Evolutionary conservation across 495 filamentous ascomycete species (phyloP).

Genomic region (Talaromyces trachyspermus): DNA sequence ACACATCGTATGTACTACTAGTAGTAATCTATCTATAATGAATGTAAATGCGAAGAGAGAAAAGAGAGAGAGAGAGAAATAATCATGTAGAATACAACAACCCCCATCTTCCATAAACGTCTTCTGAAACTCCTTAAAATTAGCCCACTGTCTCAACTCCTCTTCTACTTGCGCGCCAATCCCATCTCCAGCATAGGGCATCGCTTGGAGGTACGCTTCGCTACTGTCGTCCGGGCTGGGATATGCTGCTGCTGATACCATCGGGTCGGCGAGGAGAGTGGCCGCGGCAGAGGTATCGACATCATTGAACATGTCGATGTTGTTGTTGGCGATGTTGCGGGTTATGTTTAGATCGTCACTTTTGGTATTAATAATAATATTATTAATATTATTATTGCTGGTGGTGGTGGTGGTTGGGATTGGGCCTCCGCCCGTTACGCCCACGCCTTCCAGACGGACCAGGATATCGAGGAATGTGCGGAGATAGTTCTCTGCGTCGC

Average conservation of each 20-base stretch:
- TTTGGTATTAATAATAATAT: background rate
- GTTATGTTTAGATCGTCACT: background rate
- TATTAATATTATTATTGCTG: background rate
- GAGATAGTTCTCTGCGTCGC: slow-evolving; percentile 57
- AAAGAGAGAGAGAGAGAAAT: background rate
- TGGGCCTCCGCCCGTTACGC: slow-evolving; percentile 4
- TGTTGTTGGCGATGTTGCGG: background rate
- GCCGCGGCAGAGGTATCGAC: background rate
- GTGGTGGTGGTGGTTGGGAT: background rate
- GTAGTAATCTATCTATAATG: background rate
- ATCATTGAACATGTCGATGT: background rate
- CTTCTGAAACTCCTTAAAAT: slow-evolving; percentile 63
- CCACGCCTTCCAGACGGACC: slow-evolving; percentile 53
- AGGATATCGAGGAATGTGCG: slow-evolving; percentile 62
- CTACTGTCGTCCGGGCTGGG: slow-evolving; percentile 4
- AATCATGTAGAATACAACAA: slow-evolving; percentile 31
- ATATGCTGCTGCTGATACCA: background rate
- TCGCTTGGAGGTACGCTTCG: slow-evolving; percentile 16
- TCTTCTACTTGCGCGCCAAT: slow-evolving; percentile 58
- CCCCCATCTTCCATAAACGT: slow-evolving; percentile 59
- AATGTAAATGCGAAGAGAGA: background rate
- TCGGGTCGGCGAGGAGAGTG: background rate
- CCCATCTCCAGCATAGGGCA: slow-evolving; percentile 34
- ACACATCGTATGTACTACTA: no score
- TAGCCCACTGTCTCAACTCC: slow-evolving; percentile 65